Evolutionary conservation across 805 yeast genomes (phyloP), one percentile per base, ranked within the genome.

Genomic region (Zygosaccharomyces gambellarensis): DNA sequence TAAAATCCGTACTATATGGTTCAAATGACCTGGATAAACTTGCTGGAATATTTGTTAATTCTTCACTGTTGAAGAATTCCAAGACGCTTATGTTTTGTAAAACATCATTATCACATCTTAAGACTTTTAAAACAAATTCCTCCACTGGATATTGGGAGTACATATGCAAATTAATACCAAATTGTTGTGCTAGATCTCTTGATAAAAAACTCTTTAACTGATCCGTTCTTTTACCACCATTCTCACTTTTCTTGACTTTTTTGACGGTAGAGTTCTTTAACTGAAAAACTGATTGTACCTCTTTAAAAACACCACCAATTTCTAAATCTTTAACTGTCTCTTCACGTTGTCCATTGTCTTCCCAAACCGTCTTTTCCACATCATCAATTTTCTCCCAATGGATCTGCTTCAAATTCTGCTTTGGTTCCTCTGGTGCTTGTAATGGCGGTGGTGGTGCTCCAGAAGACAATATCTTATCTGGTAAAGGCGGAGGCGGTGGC

Each of bases 321-420:
- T 77, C 67, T 52, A 86, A 71, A 22, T 78, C 80, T 38, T 67
- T 71, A 43, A 79, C 67, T 0, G 71, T 70, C 19, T 78, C 76
- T 23, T 43, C 43, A n/a, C 58, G 48, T 42, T 77, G 72, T 0
- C 70, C 59, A 12, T 68, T 58, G 19, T 68, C 65, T 28, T 73
- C 74, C 95, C 95, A 86, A 56, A 86, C 75, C 0, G 94, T 83
- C 38, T 78, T 73, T 14, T 73, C 70, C 12, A 82, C 71, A 43
- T 72, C 65, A 11, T 82, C 86, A 41, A 86, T 70, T 60, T 81
- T 85, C 54, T 86, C 94, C 95, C 94, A 86, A 58, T 86, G 95
- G 53, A 86, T 77, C 59, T 86, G 95, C 61, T 85, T 86, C 69
- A 86, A 68, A 64, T 80, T 82, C 52, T 73, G 75, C 63, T 74